Base-by-base conservation (phyloP, 2,329 filamentous ascomycete species). In the Sordariomycetes sp. region DNA sequence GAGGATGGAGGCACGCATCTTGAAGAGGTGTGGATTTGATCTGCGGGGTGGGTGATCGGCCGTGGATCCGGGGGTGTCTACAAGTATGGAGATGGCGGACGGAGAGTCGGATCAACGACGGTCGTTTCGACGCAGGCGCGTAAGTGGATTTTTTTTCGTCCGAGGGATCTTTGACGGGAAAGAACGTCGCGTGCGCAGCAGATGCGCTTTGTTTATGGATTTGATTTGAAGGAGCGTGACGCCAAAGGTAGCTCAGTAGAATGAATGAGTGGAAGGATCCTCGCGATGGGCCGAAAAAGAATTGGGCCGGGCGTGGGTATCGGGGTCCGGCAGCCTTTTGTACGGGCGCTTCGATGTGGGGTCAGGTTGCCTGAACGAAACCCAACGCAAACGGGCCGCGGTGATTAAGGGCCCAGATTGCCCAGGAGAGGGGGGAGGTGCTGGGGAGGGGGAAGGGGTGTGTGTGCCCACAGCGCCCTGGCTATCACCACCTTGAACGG, bases 1-100 rank as follows among this genome's bases (percentile, higher is more conserved):
- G 34, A 55, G 34, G 52, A 61, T 53, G 34, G 55, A 58, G 60
- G 59, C 57, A 18, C 57, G 60, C 60, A 61, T 61, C 53, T 59
- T 61, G 55, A 52, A 14, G 28, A 18, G 22, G 32, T 56, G 52
- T 35, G n/a, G n/a, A n/a, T 22, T 48, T 12, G 28, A 20, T 14
- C 14, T n/a, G 52, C 18, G 11, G 16, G 6, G 46, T 50, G 46
- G 12, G 20, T 50, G 37, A 24, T 50, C 46, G 46, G 28, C 28
- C 28, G 28, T 32, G 28, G 28, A 32, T 32, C 28, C 22, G 12
- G 40, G 40, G 14, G 18, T n/a, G 18, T 46, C 40, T 46, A 46
- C 16, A n/a, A n/a, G n/a, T n/a, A n/a, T n/a, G 40, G 16, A 46
- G 40, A 16, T 18, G 37, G 37, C 18, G 12, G 37, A 14, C 37